Conservation (phyloP, 2,329 filamentous ascomycete species). For the Fusarium nygamai region DNA sequence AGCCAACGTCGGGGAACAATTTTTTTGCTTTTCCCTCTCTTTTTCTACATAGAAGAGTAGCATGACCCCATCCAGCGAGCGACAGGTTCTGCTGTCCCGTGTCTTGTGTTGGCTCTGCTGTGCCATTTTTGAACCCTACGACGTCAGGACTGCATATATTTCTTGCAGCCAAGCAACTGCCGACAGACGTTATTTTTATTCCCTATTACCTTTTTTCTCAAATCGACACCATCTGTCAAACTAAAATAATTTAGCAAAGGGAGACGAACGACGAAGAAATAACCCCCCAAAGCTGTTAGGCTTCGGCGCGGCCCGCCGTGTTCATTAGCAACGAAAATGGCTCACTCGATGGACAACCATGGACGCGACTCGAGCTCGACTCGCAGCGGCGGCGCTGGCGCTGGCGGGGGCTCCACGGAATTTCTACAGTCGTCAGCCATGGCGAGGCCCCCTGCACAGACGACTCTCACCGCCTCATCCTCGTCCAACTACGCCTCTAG, state of each 20-base stretch:
- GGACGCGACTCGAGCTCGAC: constrained; percentile 10
- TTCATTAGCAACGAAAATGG: constrained; percentile 13
- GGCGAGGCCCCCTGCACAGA: constrained; percentile 18
- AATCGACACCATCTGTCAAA: constrained; percentile 6
- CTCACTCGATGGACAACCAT: constrained; percentile 17
- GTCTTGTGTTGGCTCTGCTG: not conserved
- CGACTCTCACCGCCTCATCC: constrained; percentile 36
- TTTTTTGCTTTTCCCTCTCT: not conserved
- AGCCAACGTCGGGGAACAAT: not conserved
- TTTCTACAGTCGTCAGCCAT: constrained; percentile 8
- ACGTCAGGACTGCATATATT: not conserved
- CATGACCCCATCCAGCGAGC: not conserved
- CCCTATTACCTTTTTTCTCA: not conserved
- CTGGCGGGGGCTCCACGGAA: constrained; percentile 11
- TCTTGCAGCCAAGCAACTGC: not conserved
- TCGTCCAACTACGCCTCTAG: constrained; percentile 37
- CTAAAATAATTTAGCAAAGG: constrained; percentile 9
- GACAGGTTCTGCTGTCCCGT: not conserved
- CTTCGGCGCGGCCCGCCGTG: constrained; percentile 32
- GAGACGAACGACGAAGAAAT: constrained; percentile 1
- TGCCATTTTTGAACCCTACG: not conserved
- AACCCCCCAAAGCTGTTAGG: not conserved
- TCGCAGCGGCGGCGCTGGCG: constrained; percentile 6
- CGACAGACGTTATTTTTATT: not conserved
- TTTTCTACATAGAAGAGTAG: not conserved